These are phyloP conservation scores for Thielaviopsis populi DNA, from an alignment of 2,329 filamentous ascomycete species.

Conservation along the genomic window DNA sequence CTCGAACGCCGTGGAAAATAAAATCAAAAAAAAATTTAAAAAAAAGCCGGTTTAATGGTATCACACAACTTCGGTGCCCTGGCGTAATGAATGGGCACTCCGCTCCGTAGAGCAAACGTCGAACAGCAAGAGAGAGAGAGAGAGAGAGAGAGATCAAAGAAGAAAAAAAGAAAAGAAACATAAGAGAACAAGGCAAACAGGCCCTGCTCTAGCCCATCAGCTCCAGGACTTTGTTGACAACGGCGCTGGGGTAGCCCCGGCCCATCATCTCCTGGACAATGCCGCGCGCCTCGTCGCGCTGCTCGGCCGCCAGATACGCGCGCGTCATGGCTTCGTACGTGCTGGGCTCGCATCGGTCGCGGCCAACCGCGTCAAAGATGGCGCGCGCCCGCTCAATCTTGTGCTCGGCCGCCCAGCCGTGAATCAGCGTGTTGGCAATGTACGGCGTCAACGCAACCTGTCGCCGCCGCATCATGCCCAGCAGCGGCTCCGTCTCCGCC, in stretches of 20 bases:
- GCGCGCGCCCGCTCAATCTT: conserved; percentile 63
- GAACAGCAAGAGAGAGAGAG: neutral
- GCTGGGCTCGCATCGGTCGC: conserved; percentile 76
- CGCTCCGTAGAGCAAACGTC: neutral
- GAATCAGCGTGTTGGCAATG: conserved; percentile 95
- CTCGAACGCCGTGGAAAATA: conserved; percentile 12
- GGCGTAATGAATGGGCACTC: neutral
- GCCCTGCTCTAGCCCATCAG: conserved; percentile 44
- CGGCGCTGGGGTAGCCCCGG: conserved; percentile 78
- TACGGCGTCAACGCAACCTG: conserved; percentile 83
- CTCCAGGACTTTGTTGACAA: conserved; percentile 86
- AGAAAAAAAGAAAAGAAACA: neutral
- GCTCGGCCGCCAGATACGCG: conserved; percentile 72
- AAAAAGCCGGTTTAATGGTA: conserved; percentile 8
- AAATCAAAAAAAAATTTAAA: conserved; percentile 9
- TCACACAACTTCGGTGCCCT: conserved; percentile 6
- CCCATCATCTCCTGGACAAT: conserved; percentile 84
- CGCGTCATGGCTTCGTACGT: conserved; percentile 98
- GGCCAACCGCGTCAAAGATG: conserved; percentile 66
- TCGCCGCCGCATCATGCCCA: conserved; percentile 58
- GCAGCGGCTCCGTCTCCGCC: conserved; percentile 54
- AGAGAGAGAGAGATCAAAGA: neutral
- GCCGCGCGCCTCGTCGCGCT: conserved; percentile 57
- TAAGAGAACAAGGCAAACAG: neutral
- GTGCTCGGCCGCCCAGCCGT: conserved; percentile 81